Evolutionary conservation across 2,329 filamentous ascomycete species (phyloP).

Genomic region (Volutella citrinella): DNA sequence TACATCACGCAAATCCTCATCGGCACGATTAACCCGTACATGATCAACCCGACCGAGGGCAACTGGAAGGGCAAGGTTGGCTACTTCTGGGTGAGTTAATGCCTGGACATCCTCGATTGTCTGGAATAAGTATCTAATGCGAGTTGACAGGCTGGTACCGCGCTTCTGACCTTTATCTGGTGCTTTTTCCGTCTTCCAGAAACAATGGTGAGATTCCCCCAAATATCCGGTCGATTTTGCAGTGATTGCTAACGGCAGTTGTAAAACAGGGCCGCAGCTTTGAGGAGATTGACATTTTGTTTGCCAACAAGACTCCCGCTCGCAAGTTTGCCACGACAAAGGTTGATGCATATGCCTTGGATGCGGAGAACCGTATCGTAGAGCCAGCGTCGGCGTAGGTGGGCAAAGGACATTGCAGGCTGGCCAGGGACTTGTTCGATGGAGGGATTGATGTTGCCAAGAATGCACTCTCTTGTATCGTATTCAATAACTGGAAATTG

Average conservation of each 20-base stretch:
- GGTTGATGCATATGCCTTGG: conserved; percentile 26
- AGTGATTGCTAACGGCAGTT: background rate
- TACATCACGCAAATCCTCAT: conserved; percentile 21
- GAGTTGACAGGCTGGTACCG: conserved; percentile 1
- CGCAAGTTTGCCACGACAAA: conserved; percentile 35
- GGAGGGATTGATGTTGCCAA: no score
- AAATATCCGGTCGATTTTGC: no score
- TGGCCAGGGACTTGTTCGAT: no score
- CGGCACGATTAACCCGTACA: conserved; percentile 24
- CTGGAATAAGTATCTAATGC: background rate
- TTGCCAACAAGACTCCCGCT: conserved; percentile 38
- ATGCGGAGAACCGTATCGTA: conserved; percentile 3
- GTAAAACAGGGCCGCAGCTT: conserved; percentile 39
- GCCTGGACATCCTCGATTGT: no score
- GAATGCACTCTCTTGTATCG: no score
- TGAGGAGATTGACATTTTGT: conserved; percentile 53
- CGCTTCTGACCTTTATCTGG: conserved; percentile 37
- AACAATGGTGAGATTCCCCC: conserved; percentile 29
- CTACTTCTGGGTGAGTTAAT: conserved; percentile 40
- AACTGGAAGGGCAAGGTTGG: conserved; percentile 30
- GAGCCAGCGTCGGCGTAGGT: no score
- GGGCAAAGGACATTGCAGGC: no score
- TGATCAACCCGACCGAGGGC: conserved; percentile 26
- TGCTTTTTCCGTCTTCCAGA: conserved; percentile 51
- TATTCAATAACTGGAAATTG: no score